Conservation (phyloP, 1,284 basidiomycete species). For the Xanthoconium separans region DNA sequence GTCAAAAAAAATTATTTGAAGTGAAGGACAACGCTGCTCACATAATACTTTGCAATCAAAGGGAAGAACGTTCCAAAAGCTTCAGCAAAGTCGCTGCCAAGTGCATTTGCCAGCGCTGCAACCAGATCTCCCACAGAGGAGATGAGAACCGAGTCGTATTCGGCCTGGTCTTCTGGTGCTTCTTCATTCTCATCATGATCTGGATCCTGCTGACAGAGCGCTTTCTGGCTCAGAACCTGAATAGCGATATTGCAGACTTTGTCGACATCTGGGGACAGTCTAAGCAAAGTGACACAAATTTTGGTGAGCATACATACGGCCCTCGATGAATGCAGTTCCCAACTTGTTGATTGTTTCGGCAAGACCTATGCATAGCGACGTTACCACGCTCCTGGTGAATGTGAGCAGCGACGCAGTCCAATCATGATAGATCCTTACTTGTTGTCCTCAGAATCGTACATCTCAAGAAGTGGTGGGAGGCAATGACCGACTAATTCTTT, state of each 20-base stretch:
- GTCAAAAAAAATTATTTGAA: slow-evolving; percentile 5
- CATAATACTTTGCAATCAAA: slow-evolving; percentile 91
- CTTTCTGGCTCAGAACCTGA: slow-evolving; percentile 89
- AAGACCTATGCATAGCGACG: slow-evolving; percentile 82
- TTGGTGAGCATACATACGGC: slow-evolving; percentile 44
- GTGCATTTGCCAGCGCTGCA: slow-evolving; percentile 82
- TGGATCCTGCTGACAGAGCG: slow-evolving; percentile 93
- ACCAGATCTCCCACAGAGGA: slow-evolving; percentile 95
- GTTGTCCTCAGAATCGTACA: slow-evolving; percentile 96
- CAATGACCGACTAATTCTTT: slow-evolving; percentile 81
- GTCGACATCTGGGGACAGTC: slow-evolving; percentile 62
- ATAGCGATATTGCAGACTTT: slow-evolving; percentile 76
- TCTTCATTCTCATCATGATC: slow-evolving; percentile 89
- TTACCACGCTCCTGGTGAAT: slow-evolving; percentile 76
- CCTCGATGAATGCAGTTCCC: slow-evolving; percentile 82
- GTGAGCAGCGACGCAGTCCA: slow-evolving; percentile 13
- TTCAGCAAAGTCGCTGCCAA: slow-evolving; percentile 84
- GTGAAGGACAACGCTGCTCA: slow-evolving; percentile 41
- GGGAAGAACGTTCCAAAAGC: slow-evolving; percentile 89
- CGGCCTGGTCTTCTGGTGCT: slow-evolving; percentile 83
- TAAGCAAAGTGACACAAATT: slow-evolving; percentile 4
- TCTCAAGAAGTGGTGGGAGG: slow-evolving; percentile 77
- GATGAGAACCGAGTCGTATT: slow-evolving; percentile 96
- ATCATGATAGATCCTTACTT: slow-evolving; percentile 63
- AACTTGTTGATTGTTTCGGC: slow-evolving; percentile 91